Percentiles rank a stretch among this genome's conserved stretches.
Evolutionary conservation across 352 stramenopile species (phyloP).

Genomic region (Lagenidium sp.): DNA sequence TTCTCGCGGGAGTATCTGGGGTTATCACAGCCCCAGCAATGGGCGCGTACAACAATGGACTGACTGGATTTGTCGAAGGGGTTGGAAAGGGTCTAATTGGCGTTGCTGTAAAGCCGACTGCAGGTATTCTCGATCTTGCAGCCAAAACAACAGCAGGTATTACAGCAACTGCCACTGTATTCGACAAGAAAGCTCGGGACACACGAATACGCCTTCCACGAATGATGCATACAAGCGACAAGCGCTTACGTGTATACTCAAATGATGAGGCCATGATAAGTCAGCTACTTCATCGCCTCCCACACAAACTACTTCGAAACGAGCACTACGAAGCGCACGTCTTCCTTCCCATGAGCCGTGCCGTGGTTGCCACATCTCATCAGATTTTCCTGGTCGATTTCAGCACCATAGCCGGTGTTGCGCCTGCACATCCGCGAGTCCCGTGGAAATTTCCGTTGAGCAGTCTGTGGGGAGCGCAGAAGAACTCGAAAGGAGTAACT

Average conservation of each 20-base stretch:
- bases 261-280: constrained; percentile 57
- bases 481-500: constrained; percentile 27
- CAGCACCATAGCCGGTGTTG: constrained; percentile 18
- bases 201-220: constrained; percentile 61
- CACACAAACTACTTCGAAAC: constrained; percentile 46
- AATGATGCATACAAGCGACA: constrained; percentile 68
- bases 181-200: constrained; percentile 69
- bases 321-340: constrained; percentile 76
- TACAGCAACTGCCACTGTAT: constrained; percentile 72
- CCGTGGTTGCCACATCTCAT: constrained; percentile 66
- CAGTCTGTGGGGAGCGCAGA: constrained; percentile 36
- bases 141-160: constrained; percentile 72
- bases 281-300: constrained; percentile 47
- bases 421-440: constrained; percentile 19
- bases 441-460: constrained; percentile 36
- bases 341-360: constrained; percentile 50
- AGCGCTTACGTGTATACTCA: constrained; percentile 71
- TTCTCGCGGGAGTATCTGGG: constrained; percentile 86
- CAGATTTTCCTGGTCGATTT: constrained; percentile 58
- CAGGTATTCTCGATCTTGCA: constrained; percentile 76
- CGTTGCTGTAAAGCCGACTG: constrained; percentile 84
- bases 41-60: constrained; percentile 84
- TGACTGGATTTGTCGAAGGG: constrained; percentile 85
- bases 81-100: constrained; percentile 83
- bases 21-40: constrained; percentile 88